A percentile compares a stretch with the other conserved stretches of the same genome.
phyloP scores from a whole-genome alignment of 1,284 basidiomycete genomes.

The Xerocomus amazonicus region DNA sequence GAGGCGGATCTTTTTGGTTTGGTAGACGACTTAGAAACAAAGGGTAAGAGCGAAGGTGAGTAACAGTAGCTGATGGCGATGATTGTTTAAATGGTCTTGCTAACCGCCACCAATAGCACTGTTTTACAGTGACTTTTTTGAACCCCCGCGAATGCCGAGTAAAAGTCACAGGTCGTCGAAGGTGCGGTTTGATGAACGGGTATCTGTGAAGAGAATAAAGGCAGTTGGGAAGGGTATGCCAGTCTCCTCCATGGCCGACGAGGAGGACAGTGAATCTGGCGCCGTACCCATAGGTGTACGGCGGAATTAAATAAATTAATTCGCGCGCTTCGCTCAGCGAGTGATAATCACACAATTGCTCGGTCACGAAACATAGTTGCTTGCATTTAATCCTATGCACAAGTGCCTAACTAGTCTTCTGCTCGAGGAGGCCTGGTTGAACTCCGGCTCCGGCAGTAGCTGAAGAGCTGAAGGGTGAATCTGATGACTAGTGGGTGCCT shows the following conservation, averaged over 20 bases:
- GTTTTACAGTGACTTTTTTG: constrained; percentile 75
- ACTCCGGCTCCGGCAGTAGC: too few species aligned
- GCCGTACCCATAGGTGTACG: too few species aligned
- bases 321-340: too few species aligned
- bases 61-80: constrained; percentile 1
- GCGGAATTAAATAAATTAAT: too few species aligned
- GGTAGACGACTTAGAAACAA: constrained; percentile 40
- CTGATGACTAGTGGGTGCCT: constrained; percentile 20
- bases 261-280: constrained; percentile 27
- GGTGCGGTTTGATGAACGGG: constrained; percentile 80
- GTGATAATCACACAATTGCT: too few species aligned
- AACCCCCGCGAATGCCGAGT: constrained; percentile 40
- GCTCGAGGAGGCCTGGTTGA: too few species aligned
- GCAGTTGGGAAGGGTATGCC: constrained; percentile 60
- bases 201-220: constrained; percentile 75
- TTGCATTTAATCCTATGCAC: too few species aligned
- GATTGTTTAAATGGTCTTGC: not conserved
- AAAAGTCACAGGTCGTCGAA: constrained; percentile 30
- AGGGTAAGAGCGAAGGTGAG: constrained; percentile 45
- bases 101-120: constrained; percentile 40
- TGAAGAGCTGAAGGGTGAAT: constrained; percentile 29
- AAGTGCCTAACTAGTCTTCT: too few species aligned
- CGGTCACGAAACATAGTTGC: too few species aligned
- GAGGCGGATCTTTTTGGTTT: constrained; percentile 70
- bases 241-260: constrained; percentile 40